These are phyloP conservation scores for Candida verbasci DNA, from an alignment of 805 yeast genomes.

Conservation along the genomic window DNA sequence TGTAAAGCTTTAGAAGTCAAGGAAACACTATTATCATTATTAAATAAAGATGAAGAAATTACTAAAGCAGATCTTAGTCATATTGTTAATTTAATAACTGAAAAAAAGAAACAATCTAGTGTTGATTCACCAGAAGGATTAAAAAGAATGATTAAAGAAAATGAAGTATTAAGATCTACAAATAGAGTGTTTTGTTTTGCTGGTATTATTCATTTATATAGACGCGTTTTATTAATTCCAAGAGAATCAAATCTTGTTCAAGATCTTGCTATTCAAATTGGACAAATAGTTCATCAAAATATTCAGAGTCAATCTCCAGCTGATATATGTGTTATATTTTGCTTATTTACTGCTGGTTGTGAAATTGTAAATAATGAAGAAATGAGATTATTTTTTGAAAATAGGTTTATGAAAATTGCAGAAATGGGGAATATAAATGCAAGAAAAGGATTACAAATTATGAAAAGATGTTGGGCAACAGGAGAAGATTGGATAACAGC, in stretches of 20 bases:
- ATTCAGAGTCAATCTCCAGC: conserved; percentile 47
- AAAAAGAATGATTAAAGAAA: conserved; percentile 23
- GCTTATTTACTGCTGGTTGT: conserved; percentile 56
- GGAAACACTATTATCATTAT: conserved; percentile 16
- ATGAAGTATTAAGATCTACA: conserved; percentile 39
- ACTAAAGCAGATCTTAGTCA: conserved; percentile 19
- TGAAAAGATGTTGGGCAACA: conserved; percentile 51
- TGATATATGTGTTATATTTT: conserved; percentile 53
- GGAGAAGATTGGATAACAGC: conserved; percentile 51
- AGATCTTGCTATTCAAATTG: conserved; percentile 40
- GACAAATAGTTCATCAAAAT: conserved; percentile 28
- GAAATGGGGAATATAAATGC: conserved; percentile 42
- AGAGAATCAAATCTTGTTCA: conserved; percentile 44
- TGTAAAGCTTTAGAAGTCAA: conserved; percentile 24
- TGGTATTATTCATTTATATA: conserved; percentile 52
- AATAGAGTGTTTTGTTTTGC: conserved; percentile 50
- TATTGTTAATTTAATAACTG: conserved; percentile 12
- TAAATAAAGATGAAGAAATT: conserved; percentile 23
- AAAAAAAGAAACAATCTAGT: conserved; percentile 4
- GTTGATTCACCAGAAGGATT: conserved; percentile 14
- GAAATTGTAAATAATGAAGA: conserved; percentile 42
- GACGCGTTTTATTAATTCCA: conserved; percentile 50
- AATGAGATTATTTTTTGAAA: conserved; percentile 30
- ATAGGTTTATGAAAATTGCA: conserved; percentile 38
- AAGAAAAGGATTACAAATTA: conserved; percentile 41